Percentiles rank a stretch among this genome's conserved stretches.
Conservation (phyloP, 2,329 filamentous ascomycete genomes). For the Thermothelomyces thermophilus region DNA sequence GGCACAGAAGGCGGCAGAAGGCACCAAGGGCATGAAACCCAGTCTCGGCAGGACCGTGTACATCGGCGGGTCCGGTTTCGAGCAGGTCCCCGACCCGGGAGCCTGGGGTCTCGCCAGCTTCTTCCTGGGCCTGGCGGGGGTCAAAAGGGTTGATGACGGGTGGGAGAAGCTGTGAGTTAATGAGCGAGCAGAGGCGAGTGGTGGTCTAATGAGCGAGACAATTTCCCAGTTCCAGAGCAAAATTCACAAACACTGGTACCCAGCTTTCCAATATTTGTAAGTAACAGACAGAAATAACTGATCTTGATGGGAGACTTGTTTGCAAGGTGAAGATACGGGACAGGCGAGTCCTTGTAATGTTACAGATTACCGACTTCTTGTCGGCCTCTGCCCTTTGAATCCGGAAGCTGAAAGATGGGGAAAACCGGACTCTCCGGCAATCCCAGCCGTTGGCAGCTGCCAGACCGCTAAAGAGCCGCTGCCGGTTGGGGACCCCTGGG, state of each 20-base stretch:
- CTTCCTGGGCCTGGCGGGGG: slow-evolving; percentile 65
- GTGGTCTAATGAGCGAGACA: no score
- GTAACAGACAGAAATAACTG: no score
- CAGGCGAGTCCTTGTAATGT: no score
- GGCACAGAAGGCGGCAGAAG: slow-evolving; percentile 67
- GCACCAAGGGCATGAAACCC: slow-evolving; percentile 87
- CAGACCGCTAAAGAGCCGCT: slow-evolving; percentile 3
- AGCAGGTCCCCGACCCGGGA: slow-evolving; percentile 63
- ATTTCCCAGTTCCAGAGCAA: no score
- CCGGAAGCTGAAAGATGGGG: no score
- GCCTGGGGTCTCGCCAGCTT: slow-evolving; percentile 70
- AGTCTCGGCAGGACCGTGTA: slow-evolving; percentile 80
- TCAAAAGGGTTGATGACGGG: slow-evolving; percentile 21
- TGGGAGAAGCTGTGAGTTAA: slow-evolving; percentile 22
- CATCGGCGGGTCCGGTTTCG: slow-evolving; percentile 67
- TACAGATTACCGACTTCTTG: no score
- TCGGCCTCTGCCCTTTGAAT: no score
- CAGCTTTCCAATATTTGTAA: no score
- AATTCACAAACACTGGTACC: no score
- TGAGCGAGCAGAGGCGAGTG: background rate
- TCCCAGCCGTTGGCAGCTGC: slow-evolving; percentile 5
- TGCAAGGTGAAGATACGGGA: no score
- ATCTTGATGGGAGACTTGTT: no score
- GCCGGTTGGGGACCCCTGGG: slow-evolving; percentile 5
- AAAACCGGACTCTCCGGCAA: no score